Conservation (phyloP, 164 flowering plant species). For the Vitis labrusca region DNA sequence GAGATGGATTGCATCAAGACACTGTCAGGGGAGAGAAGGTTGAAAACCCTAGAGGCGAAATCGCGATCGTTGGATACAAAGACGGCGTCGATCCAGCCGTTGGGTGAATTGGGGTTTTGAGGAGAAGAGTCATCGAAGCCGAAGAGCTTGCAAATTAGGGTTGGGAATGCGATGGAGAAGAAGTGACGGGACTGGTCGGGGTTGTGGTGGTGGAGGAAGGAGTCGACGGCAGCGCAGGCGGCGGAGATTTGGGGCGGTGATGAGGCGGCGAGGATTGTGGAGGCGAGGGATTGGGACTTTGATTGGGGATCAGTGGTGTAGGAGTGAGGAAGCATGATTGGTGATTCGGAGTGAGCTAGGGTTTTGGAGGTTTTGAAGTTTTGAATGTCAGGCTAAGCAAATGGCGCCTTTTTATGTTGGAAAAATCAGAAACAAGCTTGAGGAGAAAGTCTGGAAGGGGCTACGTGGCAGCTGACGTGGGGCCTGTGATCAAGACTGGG, state of each 20-base stretch:
- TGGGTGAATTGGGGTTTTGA: slow-evolving; percentile 8
- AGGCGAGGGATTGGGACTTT: slow-evolving; percentile 63
- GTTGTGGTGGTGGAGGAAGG: slow-evolving; percentile 55
- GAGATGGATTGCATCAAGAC: slow-evolving; percentile 48
- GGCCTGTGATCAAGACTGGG: too few relatives aligned
- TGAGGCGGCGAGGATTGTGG: slow-evolving; percentile 48
- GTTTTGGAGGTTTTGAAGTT: neutral
- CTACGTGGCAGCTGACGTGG: too few relatives aligned
- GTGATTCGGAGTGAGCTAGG: neutral
- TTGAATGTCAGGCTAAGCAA: too few relatives aligned
- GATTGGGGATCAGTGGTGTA: slow-evolving; percentile 63
- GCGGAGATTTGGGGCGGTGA: slow-evolving; percentile 52
- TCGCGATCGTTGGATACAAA: slow-evolving; percentile 36
- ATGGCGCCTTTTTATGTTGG: too few relatives aligned
- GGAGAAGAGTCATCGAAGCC: slow-evolving; percentile 54
- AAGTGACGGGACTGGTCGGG: slow-evolving; percentile 73
- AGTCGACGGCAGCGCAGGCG: slow-evolving; percentile 57
- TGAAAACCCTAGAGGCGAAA: slow-evolving; percentile 40
- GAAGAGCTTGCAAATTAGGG: slow-evolving; percentile 68
- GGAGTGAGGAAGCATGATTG: slow-evolving; percentile 47
- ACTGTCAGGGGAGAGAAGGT: slow-evolving; percentile 67
- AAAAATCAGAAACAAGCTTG: too few relatives aligned
- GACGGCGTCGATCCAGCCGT: slow-evolving; percentile 65
- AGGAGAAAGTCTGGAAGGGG: too few relatives aligned
- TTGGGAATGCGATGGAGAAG: slow-evolving; percentile 80